Evolutionary conservation across 2,329 filamentous ascomycete species (phyloP).

Genomic region (Cladosporium sp.): DNA sequence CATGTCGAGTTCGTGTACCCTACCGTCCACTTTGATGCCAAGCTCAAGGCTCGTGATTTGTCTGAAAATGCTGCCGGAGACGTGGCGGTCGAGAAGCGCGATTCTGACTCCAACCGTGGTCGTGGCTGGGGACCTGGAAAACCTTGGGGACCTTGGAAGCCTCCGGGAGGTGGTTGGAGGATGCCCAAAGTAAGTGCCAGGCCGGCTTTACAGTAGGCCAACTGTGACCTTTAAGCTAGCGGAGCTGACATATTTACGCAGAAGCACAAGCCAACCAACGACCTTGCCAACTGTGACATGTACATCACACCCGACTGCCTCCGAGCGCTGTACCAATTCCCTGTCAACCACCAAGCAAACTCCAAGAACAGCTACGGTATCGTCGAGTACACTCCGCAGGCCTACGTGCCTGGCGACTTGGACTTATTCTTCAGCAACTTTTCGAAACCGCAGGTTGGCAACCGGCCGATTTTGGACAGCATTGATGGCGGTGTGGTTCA

Average conservation of each 20-base stretch:
- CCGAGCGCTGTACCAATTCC: slow-evolving; percentile 34
- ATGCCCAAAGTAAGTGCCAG: neutral
- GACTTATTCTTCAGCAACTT: slow-evolving; percentile 35
- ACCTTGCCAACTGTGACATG: slow-evolving; percentile 40
- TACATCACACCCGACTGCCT: slow-evolving; percentile 55
- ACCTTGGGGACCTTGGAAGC: neutral
- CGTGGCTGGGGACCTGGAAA: neutral
- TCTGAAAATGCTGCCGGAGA: neutral
- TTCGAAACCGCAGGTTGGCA: slow-evolving; percentile 36
- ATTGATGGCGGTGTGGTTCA: slow-evolving; percentile 39
- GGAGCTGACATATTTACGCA: neutral
- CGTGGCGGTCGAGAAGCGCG: neutral
- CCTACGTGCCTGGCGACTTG: slow-evolving; percentile 41
- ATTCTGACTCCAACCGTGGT: neutral
- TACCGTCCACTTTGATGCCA: slow-evolving; percentile 39
- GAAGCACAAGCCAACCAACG: neutral
- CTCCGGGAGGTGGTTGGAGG: neutral
- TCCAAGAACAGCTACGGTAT: slow-evolving; percentile 51
- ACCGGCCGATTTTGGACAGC: slow-evolving; percentile 28
- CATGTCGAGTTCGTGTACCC: slow-evolving; percentile 37
- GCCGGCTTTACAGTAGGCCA: neutral
- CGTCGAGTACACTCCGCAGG: slow-evolving; percentile 49
- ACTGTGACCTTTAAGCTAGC: neutral
- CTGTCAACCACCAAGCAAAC: slow-evolving; percentile 33
- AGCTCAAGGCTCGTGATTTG: slow-evolving; percentile 20